phyloP scores from a whole-genome alignment of 768 basidiomycete genomes.

The Amanita fuliginea region DNA sequence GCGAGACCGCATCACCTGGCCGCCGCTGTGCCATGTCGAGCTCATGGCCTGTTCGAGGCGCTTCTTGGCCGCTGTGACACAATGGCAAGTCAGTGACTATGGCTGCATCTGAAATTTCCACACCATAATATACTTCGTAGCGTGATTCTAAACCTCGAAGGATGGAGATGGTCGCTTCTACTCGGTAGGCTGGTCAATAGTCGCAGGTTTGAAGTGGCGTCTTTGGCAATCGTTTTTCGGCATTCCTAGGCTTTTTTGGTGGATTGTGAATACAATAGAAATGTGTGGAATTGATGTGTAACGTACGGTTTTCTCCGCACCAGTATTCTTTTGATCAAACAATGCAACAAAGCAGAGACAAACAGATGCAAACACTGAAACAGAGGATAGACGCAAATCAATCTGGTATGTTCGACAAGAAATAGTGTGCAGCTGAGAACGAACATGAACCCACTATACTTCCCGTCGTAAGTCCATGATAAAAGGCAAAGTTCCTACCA shows the following conservation, averaged over 20 bases:
- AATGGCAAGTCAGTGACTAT: constrained; percentile 48
- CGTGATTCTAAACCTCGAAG: constrained; percentile 74
- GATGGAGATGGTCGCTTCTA: constrained; percentile 78
- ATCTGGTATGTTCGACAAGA: too few species aligned
- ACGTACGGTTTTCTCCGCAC: too few species aligned
- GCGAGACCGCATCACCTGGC: constrained; percentile 73
- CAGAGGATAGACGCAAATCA: too few species aligned
- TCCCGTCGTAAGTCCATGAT: too few species aligned
- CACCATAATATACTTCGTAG: constrained; percentile 90
- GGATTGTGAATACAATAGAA: too few species aligned
- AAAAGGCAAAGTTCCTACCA: too few species aligned
- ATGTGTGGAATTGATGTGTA: neutral
- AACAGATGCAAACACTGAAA: too few species aligned
- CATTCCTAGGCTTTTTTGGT: constrained; percentile 63
- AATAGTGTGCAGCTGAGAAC: too few species aligned
- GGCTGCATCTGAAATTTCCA: constrained; percentile 82
- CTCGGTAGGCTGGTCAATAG: constrained; percentile 82
- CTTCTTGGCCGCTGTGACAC: constrained; percentile 57
- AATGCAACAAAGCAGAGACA: too few species aligned
- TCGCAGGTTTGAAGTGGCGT: constrained; percentile 85
- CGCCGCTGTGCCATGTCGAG: constrained; percentile 84
- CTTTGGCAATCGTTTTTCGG: constrained; percentile 84
- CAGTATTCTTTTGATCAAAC: too few species aligned
- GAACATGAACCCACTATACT: too few species aligned
- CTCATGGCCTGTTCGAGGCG: constrained; percentile 70